Evolutionary conservation across 2,329 filamentous ascomycete genomes (phyloP).

Genomic region (Fusarium proliferatum): DNA sequence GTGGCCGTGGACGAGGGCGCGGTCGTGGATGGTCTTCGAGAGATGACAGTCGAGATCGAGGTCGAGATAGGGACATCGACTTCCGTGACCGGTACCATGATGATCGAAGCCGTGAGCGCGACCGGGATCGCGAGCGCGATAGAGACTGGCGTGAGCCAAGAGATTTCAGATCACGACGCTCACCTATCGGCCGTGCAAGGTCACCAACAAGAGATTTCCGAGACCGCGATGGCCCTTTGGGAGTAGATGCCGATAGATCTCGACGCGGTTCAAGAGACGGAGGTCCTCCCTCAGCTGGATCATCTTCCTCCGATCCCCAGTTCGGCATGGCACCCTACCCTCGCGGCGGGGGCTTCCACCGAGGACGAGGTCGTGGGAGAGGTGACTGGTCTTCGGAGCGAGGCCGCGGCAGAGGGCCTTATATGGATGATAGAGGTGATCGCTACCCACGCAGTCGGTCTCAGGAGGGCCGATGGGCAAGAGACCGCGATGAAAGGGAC

Average conservation of each 20-base stretch:
- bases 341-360: constrained; percentile 66
- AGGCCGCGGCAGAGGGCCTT: constrained; percentile 67
- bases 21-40: constrained; percentile 66
- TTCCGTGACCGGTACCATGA: constrained; percentile 70
- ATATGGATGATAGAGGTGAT: constrained; percentile 68
- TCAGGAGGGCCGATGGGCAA: constrained; percentile 69
- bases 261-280: constrained; percentile 77
- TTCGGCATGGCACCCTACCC: constrained; percentile 64
- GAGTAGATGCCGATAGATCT: constrained; percentile 74
- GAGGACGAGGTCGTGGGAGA: constrained; percentile 64
- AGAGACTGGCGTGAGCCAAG: constrained; percentile 57
- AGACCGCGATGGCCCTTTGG: constrained; percentile 69
- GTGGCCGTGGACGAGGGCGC: constrained; percentile 62
- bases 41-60: constrained; percentile 71
- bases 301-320: constrained; percentile 74
- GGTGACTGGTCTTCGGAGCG: constrained; percentile 57
- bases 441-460: constrained; percentile 74
- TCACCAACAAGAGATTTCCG: constrained; percentile 77
- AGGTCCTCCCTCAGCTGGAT: constrained; percentile 75
- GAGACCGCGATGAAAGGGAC: constrained; percentile 68
- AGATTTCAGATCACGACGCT: constrained; percentile 62
- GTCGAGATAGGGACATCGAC: constrained; percentile 69
- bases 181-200: constrained; percentile 67
- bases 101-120: constrained; percentile 69
- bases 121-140: constrained; percentile 66